These are phyloP conservation scores for Ichthyophthirius multifiliis DNA, from an alignment of 169 alveolate species.

Conservation along the genomic window DNA sequence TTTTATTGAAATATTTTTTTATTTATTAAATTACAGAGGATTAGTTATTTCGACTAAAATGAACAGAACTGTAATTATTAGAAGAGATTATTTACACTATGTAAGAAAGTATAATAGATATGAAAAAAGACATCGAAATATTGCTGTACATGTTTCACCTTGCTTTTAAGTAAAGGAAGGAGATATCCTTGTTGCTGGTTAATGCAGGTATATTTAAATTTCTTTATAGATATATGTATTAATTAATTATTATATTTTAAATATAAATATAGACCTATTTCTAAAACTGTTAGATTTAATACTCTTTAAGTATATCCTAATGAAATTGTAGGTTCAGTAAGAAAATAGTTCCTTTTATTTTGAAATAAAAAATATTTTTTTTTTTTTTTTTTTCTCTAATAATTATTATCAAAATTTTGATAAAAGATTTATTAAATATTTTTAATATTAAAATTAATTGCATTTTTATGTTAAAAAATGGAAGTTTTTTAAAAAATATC, in stretches of 20 bases:
- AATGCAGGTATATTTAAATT: slow-evolving; percentile 90
- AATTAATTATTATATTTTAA: slow-evolving; percentile 68
- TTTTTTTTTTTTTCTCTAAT: too few species aligned
- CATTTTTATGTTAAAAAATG: too few species aligned
- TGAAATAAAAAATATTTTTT: slow-evolving; percentile 54
- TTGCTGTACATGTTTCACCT: slow-evolving; percentile 98
- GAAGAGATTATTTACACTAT: slow-evolving; percentile 98
- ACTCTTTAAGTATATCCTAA: slow-evolving; percentile 97
- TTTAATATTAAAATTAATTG: too few species aligned
- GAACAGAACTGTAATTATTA: slow-evolving; percentile 97
- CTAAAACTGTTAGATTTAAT: slow-evolving; percentile 99
- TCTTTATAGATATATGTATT: background rate
- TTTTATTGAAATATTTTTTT: background rate
- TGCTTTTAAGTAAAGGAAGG: slow-evolving; percentile 98
- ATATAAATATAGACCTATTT: slow-evolving; percentile 93
- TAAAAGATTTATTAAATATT: too few species aligned
- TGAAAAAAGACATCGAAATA: slow-evolving; percentile 98
- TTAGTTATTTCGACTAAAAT: slow-evolving; percentile 97
- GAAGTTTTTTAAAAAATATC: too few species aligned
- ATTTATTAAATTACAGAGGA: slow-evolving; percentile 85
- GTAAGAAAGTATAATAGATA: slow-evolving; percentile 97
- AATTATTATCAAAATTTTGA: too few species aligned
- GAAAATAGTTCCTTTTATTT: slow-evolving; percentile 97
- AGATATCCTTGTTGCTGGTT: slow-evolving; percentile 98
- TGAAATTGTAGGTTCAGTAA: slow-evolving; percentile 97